Evolutionary conservation across 805 yeast genomes (phyloP), one percentile per base, ranked within the genome.

Genomic region (Kazachstania psychrophila): DNA sequence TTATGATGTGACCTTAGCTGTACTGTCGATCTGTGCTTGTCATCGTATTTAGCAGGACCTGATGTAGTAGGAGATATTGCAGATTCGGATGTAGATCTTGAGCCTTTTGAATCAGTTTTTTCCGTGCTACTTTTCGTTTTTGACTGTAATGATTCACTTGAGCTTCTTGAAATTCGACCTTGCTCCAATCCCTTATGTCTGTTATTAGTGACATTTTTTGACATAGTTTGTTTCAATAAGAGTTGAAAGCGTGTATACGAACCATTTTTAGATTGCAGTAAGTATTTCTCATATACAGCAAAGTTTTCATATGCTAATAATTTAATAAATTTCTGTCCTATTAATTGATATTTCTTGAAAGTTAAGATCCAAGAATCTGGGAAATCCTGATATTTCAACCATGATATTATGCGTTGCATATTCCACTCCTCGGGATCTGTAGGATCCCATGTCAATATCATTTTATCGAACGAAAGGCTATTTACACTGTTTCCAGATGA

Each of bases 341-440:
- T 62, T 3, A 87, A 64, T 34, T 73, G 72, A 42, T 75, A 67
- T 29, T 66, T 66, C 28, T 62, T 61, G 56, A 87, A 81, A 13
- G 77, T 70, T 4, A 66, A 71, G n/a, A 71, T 64, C 96, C 96
- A 87, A 11, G 78, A 64, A 3, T 69, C 72, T 45, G 80, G 79
- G 58, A 87, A 87, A 15, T 71, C 68, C 53, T 86, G 70, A n/a
- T 58, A 47, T 6, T 70, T 77, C 18, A 87, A 65, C 94, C 95
- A 87, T 33, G 62, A 54, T 0, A 68, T 41, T 1, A 86, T 88
- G 36, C 81, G 66, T n/a, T 69, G 74, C 44, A 72, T 61, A 2
- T 79, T 74, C 96, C 96, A 86, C 40, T 74, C 78, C 5, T 66
- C 68, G 1, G 81, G 74, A 37, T 66, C 66, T 23, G 65, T 64